These are phyloP conservation scores for Lichtheimia ramosa DNA, from an alignment of 371 early-diverging fungal species.

Conservation along the genomic window DNA sequence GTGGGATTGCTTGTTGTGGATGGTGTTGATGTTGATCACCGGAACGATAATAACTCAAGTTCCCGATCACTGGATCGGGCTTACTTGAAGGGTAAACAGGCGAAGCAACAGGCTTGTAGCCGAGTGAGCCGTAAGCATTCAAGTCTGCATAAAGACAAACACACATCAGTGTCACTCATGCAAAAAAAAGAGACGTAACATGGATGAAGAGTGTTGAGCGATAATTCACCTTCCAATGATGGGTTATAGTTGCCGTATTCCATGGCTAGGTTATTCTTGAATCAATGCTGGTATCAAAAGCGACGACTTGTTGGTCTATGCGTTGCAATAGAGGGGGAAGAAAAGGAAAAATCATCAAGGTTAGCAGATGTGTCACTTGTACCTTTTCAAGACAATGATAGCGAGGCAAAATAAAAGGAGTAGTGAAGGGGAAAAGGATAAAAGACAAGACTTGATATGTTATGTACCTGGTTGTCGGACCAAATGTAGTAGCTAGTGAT, in stretches of 20 bases:
- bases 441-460: background rate
- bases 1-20: conserved; percentile 2
- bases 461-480: conserved; percentile 2
- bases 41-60: conserved; percentile 7
- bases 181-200: background rate
- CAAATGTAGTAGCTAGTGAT: background rate
- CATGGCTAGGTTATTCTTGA: background rate
- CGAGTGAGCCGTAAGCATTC: conserved; percentile 10
- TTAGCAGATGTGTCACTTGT: too few relatives aligned
- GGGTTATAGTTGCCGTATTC: conserved; percentile 3
- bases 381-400: background rate
- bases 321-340: background rate
- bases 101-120: conserved; percentile 4
- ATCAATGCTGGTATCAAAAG: background rate
- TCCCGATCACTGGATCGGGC: background rate
- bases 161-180: background rate
- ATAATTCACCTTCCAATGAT: background rate
- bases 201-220: background rate
- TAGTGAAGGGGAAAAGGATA: background rate
- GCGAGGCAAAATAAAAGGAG: background rate
- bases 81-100: conserved; percentile 1
- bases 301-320: background rate
- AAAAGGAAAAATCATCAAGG: background rate
- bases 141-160: conserved; percentile 13
- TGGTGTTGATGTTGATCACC: conserved; percentile 14